Evolutionary conservation across 1,284 basidiomycete species (phyloP), one percentile per base, ranked within the genome.

Genomic region (Apiotrichum veenhuisii): DNA sequence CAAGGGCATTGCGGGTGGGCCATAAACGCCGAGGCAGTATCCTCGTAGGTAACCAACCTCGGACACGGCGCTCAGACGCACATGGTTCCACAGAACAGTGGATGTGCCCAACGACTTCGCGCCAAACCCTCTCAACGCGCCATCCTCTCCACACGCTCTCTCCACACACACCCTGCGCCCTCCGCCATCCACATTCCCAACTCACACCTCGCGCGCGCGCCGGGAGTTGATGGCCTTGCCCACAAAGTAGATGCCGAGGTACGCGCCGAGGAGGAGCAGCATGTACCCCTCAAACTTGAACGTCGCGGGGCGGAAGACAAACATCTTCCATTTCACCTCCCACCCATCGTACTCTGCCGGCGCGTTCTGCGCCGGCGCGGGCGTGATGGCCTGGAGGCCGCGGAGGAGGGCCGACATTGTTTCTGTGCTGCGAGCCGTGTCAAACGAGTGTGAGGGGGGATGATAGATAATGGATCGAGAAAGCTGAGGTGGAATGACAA

Each of bases 221-320:
- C 51, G 33, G 44, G 52, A 56, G 57, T 75, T 77, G 53, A 72
- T 52, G 8, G 49, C 38, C 62, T 67, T 66, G 30, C 76, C 77
- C 45, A 74, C 52, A 33, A 74, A 64, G 62, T 71, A 74, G 30
- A 71, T 47, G 22, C 65, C 14, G 22, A 77, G 47, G 52, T 75
- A 73, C 11, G 62, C 46, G 14, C 85, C 63, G 14, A 90, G 61
- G 8, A 72, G 80, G 25, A 72, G 72, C 17, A 88, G 64, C 45
- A 88, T 79, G 59, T 79, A 79, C 0, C 77, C 80, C 73, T 93
- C 90, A 22, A 78, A 79, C 71, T 85, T 78, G 77, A 92, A 87
- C 23, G 84, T 85, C 84, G 86, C 87, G 14, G 91, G 91, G 50
- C 89, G 80, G 77, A 93, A 89, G 44, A 85, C 83, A 65, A 94